Base-by-base conservation (phyloP, 306 rosid genomes). In the Lathyrus tuberosus region DNA sequence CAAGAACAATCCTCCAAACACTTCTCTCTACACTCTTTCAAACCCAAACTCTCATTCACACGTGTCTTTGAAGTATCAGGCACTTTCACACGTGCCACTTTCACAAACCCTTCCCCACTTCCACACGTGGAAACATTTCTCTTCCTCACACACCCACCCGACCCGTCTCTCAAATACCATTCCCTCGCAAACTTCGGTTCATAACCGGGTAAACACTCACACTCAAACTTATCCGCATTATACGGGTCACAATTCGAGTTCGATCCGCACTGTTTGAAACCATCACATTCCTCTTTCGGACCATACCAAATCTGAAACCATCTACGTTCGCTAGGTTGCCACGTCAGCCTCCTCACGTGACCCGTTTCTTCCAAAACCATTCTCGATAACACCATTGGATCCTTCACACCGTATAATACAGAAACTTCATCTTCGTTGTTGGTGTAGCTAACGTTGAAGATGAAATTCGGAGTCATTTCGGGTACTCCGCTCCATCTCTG, bases 61-160 rank as follows among this genome's bases (percentile, higher is more conserved):
- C 70, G 85, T 47, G 86, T 83, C 35, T 41, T 61, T 1, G 87
- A 76, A 3, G 90, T 82, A 48, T 91, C 88, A 0, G 97, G 95
- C 14, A 80, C 81, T 78, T 91, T 91, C 61, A 91, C 86, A 51
- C 40, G 72, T 8, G 62, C 24, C 43, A 86, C 18, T 70, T 62
- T 72, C 75, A 86, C 84, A 18, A 92, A 92, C 31, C 95, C 95
- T 40, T 92, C 98, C 1, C 95, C 91, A 6, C 74, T 85, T 0
- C 53, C 3, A 49, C 98, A 92, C 76, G 85, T 86, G 13, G 86
- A 83, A 15, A n/a, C 80, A 5, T 80, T 85, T 0, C 54, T 10
- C 51, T 67, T 82, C 72, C 87, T 81, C 22, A 76, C 72, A 44
- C 97, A 91, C 71, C 97, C 97, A 22, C 83, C 85, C 10, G 87